A percentile compares a stretch with the other conserved stretches of the same genome.
Conservation (phyloP, 1,139 yeast genomes). For the Protomyces arabidopsidicola region DNA sequence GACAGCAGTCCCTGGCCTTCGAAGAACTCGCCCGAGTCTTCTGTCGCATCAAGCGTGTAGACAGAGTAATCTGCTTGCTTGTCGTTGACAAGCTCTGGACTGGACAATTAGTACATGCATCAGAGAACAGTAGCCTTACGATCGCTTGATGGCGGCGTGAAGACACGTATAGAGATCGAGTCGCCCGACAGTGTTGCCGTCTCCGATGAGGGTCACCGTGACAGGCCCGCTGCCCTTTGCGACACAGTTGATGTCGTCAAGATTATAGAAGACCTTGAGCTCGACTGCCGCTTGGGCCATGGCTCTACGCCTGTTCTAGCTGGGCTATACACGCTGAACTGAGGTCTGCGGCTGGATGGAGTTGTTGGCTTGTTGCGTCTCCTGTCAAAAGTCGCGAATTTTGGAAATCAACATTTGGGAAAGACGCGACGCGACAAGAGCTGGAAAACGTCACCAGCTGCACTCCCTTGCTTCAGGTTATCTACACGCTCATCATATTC, state of each 20-base stretch:
- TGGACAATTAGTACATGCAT: neutral
- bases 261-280: neutral
- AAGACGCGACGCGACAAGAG: too few species aligned
- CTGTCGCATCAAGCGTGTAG: constrained; percentile 24
- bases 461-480: too few species aligned
- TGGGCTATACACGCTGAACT: too few species aligned
- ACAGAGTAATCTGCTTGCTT: constrained; percentile 15
- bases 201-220: neutral
- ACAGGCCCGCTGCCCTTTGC: neutral
- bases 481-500: too few species aligned
- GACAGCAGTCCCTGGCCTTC: constrained; percentile 24
- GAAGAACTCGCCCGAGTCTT: constrained; percentile 13
- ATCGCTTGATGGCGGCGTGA: neutral
- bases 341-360: too few species aligned
- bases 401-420: too few species aligned
- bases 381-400: too few species aligned
- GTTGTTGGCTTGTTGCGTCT: too few species aligned
- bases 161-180: neutral
- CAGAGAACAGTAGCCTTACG: neutral
- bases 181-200: neutral
- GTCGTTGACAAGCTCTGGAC: constrained; percentile 18
- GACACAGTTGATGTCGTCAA: neutral
- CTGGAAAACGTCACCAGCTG: too few species aligned
- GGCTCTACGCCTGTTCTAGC: too few species aligned
- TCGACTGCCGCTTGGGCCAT: neutral